These are phyloP conservation scores for Alternaria infectoria DNA, from an alignment of 2,329 filamentous ascomycete genomes.

Conservation along the genomic window DNA sequence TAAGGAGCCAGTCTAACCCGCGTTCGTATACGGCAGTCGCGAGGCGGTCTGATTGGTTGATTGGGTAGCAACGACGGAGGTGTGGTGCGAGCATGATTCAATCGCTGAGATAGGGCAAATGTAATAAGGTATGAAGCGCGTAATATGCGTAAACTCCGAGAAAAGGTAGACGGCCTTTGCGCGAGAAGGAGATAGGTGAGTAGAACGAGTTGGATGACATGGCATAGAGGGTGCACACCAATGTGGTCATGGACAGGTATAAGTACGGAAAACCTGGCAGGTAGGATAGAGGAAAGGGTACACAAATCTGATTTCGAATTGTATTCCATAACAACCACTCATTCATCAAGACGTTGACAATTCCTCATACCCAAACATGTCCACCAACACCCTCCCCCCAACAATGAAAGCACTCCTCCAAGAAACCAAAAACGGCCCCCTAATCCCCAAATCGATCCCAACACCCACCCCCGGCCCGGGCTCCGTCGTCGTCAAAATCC, in stretches of 20 bases:
- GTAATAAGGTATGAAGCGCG: not conserved
- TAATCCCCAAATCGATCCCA: slow-evolving; percentile 35
- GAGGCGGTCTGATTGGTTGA: slow-evolving; percentile 2
- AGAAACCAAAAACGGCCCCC: slow-evolving; percentile 24
- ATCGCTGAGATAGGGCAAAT: not conserved
- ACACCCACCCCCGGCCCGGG: slow-evolving; percentile 43
- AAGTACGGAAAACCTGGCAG: not conserved
- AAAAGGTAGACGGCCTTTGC: not conserved
- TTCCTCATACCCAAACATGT: not conserved
- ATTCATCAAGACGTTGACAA: not conserved
- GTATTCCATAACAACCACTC: no score
- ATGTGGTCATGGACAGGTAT: not conserved
- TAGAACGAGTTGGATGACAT: not conserved
- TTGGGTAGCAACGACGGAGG: not conserved
- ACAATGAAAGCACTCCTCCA: slow-evolving; percentile 40
- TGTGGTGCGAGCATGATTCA: not conserved
- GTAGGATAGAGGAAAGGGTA: not conserved
- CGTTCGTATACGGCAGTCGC: slow-evolving; percentile 8
- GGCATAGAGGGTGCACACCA: not conserved
- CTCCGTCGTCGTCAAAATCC: slow-evolving; percentile 48
- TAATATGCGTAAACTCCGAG: not conserved
- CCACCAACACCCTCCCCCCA: slow-evolving; percentile 3
- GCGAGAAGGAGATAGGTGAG: not conserved
- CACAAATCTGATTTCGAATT: not conserved
- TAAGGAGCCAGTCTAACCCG: not conserved